phyloP scores from a whole-genome alignment of 441 rosid genomes.

The Croton laevigatus region DNA sequence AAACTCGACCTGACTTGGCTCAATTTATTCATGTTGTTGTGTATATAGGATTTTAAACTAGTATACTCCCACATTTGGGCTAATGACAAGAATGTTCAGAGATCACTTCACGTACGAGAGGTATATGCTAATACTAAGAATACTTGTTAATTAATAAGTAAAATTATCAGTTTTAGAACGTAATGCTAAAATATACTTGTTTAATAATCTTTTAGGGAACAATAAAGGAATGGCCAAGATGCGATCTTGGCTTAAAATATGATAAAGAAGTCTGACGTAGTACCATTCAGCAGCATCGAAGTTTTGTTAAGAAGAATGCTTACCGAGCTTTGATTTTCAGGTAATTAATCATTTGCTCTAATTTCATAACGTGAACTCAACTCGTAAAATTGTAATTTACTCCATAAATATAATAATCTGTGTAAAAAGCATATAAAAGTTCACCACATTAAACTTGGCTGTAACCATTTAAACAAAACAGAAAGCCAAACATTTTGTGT shows the following conservation, averaged over 20 bases:
- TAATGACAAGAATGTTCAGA: conserved; percentile 13
- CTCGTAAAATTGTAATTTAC: too few relatives aligned
- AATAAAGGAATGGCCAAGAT: conserved; percentile 12
- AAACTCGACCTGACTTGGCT: too few relatives aligned
- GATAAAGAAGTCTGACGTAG: background rate
- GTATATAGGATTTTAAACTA: conserved; percentile 6
- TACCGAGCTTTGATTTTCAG: conserved; percentile 27
- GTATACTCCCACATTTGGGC: conserved; percentile 10
- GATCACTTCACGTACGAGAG: conserved; percentile 16
- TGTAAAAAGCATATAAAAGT: too few relatives aligned
- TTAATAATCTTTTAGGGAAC: conserved; percentile 7
- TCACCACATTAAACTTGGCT: too few relatives aligned
- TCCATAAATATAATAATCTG: too few relatives aligned
- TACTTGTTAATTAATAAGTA: too few relatives aligned
- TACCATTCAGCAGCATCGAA: background rate
- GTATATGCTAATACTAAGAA: background rate
- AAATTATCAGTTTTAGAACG: too few relatives aligned
- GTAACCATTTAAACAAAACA: too few relatives aligned
- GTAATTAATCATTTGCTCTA: conserved; percentile 20
- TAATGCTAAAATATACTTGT: background rate
- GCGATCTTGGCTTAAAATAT: conserved; percentile 10
- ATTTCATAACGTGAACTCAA: too few relatives aligned
- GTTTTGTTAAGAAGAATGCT: background rate
- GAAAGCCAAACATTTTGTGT: too few relatives aligned
- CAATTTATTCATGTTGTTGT: background rate